Percentiles rank a stretch among this genome's conserved stretches.
phyloP scores from a whole-genome alignment of 1,284 basidiomycete species.

The Fomitopsis pinicola region DNA sequence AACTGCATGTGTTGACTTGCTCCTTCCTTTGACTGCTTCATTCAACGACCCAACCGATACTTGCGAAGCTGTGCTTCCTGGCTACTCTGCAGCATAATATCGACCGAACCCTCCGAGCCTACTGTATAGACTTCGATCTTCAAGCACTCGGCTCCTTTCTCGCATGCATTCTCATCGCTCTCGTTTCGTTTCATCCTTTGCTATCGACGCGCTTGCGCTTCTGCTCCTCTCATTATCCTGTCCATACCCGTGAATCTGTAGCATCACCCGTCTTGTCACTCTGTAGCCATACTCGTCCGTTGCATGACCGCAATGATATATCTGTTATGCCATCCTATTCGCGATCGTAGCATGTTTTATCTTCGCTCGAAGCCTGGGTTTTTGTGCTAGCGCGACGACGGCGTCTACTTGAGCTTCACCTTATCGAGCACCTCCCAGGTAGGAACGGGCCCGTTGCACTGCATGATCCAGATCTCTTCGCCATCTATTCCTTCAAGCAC shows the following conservation, averaged over 20 bases:
- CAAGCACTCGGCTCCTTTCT: neutral
- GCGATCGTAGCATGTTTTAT: neutral
- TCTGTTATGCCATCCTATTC: neutral
- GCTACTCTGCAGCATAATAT: neutral
- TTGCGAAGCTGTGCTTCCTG: neutral
- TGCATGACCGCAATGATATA: neutral
- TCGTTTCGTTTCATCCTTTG: neutral
- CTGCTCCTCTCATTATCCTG: neutral
- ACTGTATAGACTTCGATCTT: neutral
- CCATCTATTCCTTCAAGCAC: slow-evolving; percentile 42
- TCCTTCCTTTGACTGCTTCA: neutral
- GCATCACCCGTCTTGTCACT: neutral
- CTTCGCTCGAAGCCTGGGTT: too few species aligned
- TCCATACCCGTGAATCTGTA: neutral
- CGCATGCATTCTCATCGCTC: neutral
- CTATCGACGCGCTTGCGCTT: neutral
- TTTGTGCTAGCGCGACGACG: neutral
- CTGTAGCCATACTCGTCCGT: neutral
- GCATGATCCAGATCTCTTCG: slow-evolving; percentile 56
- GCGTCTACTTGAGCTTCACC: slow-evolving; percentile 7
- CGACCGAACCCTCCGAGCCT: too few species aligned
- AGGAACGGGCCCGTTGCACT: slow-evolving; percentile 60
- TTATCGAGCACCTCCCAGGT: slow-evolving; percentile 54
- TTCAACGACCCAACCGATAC: neutral
- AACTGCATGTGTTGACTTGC: neutral